Evolutionary conservation across 805 yeast species (phyloP).

Genomic region (Cyberlindnera maritima): DNA sequence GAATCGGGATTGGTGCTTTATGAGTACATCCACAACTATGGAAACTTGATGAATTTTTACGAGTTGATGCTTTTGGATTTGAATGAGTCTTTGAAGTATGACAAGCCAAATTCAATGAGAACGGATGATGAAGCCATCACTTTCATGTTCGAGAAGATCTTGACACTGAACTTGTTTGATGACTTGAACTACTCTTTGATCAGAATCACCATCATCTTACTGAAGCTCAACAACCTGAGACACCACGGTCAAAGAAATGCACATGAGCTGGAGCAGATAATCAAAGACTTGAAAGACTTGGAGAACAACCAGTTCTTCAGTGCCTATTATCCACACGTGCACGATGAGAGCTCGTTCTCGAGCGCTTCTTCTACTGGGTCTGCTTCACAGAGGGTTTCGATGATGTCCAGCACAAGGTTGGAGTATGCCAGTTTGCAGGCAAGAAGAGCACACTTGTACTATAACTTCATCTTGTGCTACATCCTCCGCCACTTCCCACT

Average conservation of each 20-base stretch:
- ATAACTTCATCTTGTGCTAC: slow-evolving; percentile 16
- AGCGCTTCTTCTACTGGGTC: neutral
- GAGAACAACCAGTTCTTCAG: slow-evolving; percentile 21
- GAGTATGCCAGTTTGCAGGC: slow-evolving; percentile 13
- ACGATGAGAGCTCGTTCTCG: slow-evolving; percentile 6
- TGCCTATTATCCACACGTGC: slow-evolving; percentile 16
- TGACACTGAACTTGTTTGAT: slow-evolving; percentile 21
- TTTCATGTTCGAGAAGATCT: slow-evolving; percentile 15
- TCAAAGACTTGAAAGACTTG: slow-evolving; percentile 17
- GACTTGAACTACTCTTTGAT: slow-evolving; percentile 23
- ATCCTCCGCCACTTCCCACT: slow-evolving; percentile 13
- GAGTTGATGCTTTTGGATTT: slow-evolving; percentile 23
- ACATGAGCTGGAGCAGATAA: slow-evolving; percentile 1
- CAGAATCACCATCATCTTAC: slow-evolving; percentile 13
- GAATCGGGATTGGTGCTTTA: slow-evolving; percentile 1
- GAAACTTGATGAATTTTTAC: slow-evolving; percentile 21
- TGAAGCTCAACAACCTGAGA: slow-evolving; percentile 19
- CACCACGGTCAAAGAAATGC: slow-evolving; percentile 6
- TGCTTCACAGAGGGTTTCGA: neutral
- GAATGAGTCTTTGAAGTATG: slow-evolving; percentile 15
- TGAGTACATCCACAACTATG: slow-evolving; percentile 18
- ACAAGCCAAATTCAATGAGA: slow-evolving; percentile 10
- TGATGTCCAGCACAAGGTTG: neutral
- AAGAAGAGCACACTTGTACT: slow-evolving; percentile 21
- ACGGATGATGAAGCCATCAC: slow-evolving; percentile 8